phyloP scores from a whole-genome alignment of 805 yeast species.

The Phaffomyces antillensis region DNA sequence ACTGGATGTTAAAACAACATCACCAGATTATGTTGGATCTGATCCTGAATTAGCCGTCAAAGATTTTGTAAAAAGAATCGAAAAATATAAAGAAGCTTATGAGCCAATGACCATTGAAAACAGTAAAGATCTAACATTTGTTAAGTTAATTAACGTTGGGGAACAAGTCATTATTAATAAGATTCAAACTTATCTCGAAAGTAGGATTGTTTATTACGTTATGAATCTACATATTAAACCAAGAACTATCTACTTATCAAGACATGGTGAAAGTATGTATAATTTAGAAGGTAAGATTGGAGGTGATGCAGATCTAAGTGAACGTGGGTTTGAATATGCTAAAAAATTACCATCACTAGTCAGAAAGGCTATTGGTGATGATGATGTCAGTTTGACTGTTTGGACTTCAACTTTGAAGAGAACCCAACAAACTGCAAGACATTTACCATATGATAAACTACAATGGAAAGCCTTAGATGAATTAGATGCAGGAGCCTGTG shows the following conservation, averaged over 20 bases:
- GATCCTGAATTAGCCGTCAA: constrained; percentile 65
- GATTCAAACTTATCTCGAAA: constrained; percentile 82
- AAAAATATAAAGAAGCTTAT: constrained; percentile 65
- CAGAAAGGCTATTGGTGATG: constrained; percentile 35
- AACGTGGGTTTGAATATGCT: constrained; percentile 81
- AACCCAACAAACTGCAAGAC: constrained; percentile 88
- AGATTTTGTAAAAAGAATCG: constrained; percentile 70
- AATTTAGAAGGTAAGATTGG: constrained; percentile 94
- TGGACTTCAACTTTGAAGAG: constrained; percentile 93
- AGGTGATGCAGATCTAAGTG: constrained; percentile 83
- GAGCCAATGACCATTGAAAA: constrained; percentile 58
- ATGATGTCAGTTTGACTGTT: constrained; percentile 65
- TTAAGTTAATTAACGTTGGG: constrained; percentile 81
- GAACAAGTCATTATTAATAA: constrained; percentile 83
- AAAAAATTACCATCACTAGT: constrained; percentile 73
- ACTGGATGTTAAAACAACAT: constrained; percentile 73
- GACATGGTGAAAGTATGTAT: constrained; percentile 93
- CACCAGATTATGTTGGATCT: constrained; percentile 25
- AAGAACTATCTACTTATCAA: constrained; percentile 83
- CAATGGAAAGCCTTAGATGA: constrained; percentile 98
- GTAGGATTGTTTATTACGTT: constrained; percentile 89
- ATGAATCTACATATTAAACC: constrained; percentile 95
- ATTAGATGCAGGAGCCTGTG: constrained; percentile 95
- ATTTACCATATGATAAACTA: constrained; percentile 71
- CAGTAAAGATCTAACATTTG: constrained; percentile 59